phyloP scores from a whole-genome alignment of 2,329 filamentous ascomycete genomes.

The Phyllosticta capitalensis region DNA sequence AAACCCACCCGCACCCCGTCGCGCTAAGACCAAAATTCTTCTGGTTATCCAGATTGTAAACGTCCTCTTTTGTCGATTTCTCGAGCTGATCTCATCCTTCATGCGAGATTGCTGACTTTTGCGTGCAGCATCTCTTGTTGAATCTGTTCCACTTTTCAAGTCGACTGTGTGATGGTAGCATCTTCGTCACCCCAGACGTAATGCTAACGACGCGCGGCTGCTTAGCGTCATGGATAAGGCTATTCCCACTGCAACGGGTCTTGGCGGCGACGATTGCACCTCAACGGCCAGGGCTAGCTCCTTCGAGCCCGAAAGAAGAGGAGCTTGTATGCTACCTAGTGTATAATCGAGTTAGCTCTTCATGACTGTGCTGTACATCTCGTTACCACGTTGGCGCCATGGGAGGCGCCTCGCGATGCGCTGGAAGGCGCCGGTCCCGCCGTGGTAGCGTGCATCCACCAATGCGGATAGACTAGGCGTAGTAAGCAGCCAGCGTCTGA shows the following conservation, averaged over 20 bases:
- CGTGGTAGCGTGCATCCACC: background rate
- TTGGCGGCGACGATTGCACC: background rate
- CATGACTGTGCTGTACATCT: background rate
- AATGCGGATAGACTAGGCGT: background rate
- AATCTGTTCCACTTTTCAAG: background rate
- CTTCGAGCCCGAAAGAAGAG: background rate
- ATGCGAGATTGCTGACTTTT: background rate
- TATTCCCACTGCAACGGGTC: background rate
- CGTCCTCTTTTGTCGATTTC: background rate
- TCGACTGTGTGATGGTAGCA: background rate
- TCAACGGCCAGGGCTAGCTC: background rate
- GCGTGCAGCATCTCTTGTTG: background rate
- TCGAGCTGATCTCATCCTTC: background rate
- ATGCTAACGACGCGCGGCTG: background rate
- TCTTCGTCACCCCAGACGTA: background rate
- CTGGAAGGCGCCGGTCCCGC: background rate
- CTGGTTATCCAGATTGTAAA: background rate
- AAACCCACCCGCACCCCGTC: background rate
- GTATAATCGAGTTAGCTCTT: background rate
- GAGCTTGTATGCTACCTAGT: background rate
- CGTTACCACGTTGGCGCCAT: background rate
- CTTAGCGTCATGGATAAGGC: background rate
- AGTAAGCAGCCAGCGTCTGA: background rate
- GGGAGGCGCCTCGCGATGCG: background rate
- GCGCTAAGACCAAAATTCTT: background rate